Base-by-base conservation (phyloP, 192 early-diverging fungal species). In the Entophlyctis helioformis region DNA sequence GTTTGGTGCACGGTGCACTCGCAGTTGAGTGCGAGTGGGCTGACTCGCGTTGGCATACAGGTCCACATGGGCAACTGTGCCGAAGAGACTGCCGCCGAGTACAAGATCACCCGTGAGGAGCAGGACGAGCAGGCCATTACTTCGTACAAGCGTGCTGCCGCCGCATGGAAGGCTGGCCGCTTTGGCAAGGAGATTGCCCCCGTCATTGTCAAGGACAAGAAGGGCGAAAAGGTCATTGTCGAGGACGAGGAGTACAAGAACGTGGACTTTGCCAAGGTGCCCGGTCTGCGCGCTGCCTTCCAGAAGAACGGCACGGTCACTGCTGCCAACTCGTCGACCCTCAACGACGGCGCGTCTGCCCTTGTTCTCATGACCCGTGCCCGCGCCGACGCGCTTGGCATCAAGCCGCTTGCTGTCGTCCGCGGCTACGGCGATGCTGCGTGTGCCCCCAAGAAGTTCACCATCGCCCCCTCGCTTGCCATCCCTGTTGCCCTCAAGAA, bases 331-430 rank as follows among this genome's bases (percentile, higher is more conserved):
- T 74, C 94, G 26, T 89, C 85, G 34, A 92, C 88, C 4, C 63
- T 98, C 37, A 96, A 93, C 66, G 94, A 98, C 56, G 94, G 94
- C 57, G 94, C 92, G 37, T 86, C 86, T 24, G 94, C 92, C 11
- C 42, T 98, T 34, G 73, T 92, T 26, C 68, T 98, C 27, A 85
- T 84, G 69, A 81, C 85, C 32, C 68, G 76, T 35, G 67, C 70
- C 43, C 82, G 76, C 48, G 88, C 87, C 31, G 59, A 81, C 15
- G 77, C 71, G 27, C 69, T 84, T 25, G 80, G 85, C 32, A 50
- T 91, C 34, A 87, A 78, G 63, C 94, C 94, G 27, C 61, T 96
- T 31, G 94, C 92, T 22, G 72, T 78, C 32, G 82, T 98, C 46
- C 54, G 93, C 26, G 81, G 83, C 19, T 91, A 78, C 43, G 94